phyloP scores from a whole-genome alignment of 306 rosid genomes.

The Corylus avellana region DNA sequence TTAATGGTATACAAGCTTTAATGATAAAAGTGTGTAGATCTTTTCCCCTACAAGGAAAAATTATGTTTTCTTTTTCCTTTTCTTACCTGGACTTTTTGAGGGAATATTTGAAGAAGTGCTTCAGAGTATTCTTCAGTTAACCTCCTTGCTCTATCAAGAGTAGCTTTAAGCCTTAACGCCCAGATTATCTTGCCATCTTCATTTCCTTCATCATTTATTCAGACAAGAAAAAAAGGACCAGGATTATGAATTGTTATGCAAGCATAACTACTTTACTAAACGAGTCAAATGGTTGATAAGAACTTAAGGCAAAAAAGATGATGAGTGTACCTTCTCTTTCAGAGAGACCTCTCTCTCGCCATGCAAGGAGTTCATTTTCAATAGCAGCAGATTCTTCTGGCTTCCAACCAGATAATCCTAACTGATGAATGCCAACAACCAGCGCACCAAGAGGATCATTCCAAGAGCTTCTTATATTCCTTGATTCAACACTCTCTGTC shows the following conservation, averaged over 20 bases:
- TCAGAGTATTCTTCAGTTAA: conserved; percentile 95
- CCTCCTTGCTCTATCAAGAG: conserved; percentile 94
- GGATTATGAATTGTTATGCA: conserved; percentile 15
- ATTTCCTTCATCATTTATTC: conserved; percentile 50
- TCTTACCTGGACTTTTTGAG: conserved; percentile 86
- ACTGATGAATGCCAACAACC: conserved; percentile 74
- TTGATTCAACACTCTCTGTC: conserved; percentile 64
- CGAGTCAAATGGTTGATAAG: neutral
- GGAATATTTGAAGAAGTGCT: conserved; percentile 90
- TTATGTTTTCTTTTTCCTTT: neutral
- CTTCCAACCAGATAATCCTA: conserved; percentile 82
- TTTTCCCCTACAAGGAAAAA: neutral
- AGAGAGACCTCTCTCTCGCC: conserved; percentile 81
- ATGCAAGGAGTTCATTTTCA: conserved; percentile 82
- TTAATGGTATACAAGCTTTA: neutral
- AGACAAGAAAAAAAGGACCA: conserved; percentile 12
- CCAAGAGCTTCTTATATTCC: conserved; percentile 69
- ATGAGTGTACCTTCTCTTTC: conserved; percentile 71
- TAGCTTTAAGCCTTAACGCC: conserved; percentile 90
- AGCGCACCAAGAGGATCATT: conserved; percentile 81
- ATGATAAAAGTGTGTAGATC: neutral
- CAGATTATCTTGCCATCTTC: conserved; percentile 93
- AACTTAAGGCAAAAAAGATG: conserved; percentile 12
- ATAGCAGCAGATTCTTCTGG: conserved; percentile 87
- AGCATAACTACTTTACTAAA: neutral